These are phyloP conservation scores for Canavalia ensiformis DNA, from an alignment of 306 rosid genomes.

Conservation along the genomic window DNA sequence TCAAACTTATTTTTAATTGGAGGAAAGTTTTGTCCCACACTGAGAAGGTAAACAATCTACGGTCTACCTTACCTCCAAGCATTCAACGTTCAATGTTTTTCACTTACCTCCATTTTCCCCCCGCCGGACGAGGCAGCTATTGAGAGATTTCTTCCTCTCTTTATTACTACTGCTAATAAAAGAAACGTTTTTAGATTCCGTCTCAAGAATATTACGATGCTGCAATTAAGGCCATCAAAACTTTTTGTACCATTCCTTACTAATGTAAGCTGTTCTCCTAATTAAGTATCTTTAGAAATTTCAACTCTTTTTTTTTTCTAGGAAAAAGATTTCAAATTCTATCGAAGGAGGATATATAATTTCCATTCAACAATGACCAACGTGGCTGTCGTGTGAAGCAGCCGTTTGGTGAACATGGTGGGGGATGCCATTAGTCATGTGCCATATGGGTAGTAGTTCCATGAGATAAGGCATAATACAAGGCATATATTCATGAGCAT, in stretches of 20 bases:
- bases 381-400: slow-evolving; percentile 22
- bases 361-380: slow-evolving; percentile 24
- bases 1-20: too few species aligned
- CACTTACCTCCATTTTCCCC: too few species aligned
- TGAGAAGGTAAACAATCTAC: too few species aligned
- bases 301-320: neutral
- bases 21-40: too few species aligned
- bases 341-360: neutral
- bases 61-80: too few species aligned
- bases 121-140: too few species aligned
- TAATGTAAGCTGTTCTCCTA: neutral
- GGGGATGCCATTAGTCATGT: slow-evolving; percentile 58
- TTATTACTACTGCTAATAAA: too few species aligned
- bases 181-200: neutral
- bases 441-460: slow-evolving; percentile 52
- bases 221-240: neutral
- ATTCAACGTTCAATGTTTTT: too few species aligned
- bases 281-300: neutral
- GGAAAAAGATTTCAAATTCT: neutral
- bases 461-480: slow-evolving; percentile 54
- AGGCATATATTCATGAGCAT: slow-evolving; percentile 47
- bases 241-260: neutral
- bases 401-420: slow-evolving; percentile 20
- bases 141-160: too few species aligned
- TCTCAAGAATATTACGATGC: neutral